A percentile compares a stretch with the other conserved stretches of the same genome.
Conservation (phyloP, 179 eudicot species). For the Corrigiola litoralis region DNA sequence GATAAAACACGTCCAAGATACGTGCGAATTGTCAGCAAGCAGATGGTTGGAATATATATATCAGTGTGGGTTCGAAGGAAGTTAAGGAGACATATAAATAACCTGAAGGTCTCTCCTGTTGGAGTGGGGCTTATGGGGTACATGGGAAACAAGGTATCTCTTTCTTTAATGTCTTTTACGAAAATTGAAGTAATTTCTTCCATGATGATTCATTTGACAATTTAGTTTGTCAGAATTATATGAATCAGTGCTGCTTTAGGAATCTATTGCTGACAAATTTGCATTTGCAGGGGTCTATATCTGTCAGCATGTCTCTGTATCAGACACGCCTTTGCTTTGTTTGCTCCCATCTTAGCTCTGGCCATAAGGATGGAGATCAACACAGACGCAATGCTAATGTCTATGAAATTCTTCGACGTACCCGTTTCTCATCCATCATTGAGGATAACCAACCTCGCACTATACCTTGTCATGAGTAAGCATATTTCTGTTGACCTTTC, state of each 20-base stretch:
- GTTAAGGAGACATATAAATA: conserved; percentile 70
- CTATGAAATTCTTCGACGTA: conserved; percentile 72
- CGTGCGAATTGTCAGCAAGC: conserved; percentile 87
- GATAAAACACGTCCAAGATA: conserved; percentile 36
- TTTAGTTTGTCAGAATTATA: background rate
- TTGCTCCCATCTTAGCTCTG: conserved; percentile 92
- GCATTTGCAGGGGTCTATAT: conserved; percentile 76
- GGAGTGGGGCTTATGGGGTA: conserved; percentile 99
- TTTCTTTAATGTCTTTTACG: background rate
- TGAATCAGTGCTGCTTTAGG: background rate
- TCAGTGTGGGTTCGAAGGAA: conserved; percentile 88
- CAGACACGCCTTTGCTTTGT: conserved; percentile 87
- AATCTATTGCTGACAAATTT: background rate
- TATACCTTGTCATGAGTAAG: conserved; percentile 96
- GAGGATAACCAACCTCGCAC: conserved; percentile 62
- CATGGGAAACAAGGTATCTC: conserved; percentile 91
- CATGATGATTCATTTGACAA: background rate
- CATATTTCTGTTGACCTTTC: conserved; percentile 1
- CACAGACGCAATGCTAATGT: conserved; percentile 83
- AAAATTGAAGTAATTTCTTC: too few species aligned
- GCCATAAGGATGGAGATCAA: conserved; percentile 79
- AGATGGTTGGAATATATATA: conserved; percentile 93
- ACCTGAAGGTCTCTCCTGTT: conserved; percentile 84
- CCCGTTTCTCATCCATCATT: conserved; percentile 69
- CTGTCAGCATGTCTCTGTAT: conserved; percentile 89